These are phyloP conservation scores for Aquanectria penicillioides DNA, from an alignment of 2,329 filamentous ascomycete genomes.

Conservation along the genomic window DNA sequence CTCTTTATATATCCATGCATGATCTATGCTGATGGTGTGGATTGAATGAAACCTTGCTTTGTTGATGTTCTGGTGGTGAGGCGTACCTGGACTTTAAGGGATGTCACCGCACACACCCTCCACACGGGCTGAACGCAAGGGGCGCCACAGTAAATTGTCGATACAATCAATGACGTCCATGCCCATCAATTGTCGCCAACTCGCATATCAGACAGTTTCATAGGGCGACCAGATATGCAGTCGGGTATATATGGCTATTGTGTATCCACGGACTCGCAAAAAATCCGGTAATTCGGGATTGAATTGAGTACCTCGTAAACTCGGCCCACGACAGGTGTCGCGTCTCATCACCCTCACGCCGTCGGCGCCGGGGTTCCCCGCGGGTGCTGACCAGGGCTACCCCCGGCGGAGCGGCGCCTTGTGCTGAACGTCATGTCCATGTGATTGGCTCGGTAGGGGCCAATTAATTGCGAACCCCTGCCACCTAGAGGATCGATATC, in stretches of 20 bases:
- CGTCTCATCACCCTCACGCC: conserved; percentile 25
- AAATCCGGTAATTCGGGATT: conserved; percentile 12
- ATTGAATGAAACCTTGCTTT: not conserved
- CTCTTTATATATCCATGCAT: not conserved
- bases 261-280: not conserved
- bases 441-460: conserved; percentile 46
- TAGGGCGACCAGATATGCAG: not conserved
- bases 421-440: conserved; percentile 46
- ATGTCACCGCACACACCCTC: conserved; percentile 5
- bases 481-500: conserved; percentile 47
- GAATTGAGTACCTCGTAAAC: conserved; percentile 2
- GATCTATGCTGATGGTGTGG: not conserved
- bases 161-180: not conserved
- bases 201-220: not conserved
- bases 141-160: conserved; percentile 3
- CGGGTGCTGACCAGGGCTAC: conserved; percentile 35
- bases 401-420: conserved; percentile 34
- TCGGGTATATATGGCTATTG: not conserved
- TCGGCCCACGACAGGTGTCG: conserved; percentile 13
- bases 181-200: not conserved
- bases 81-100: conserved; percentile 1
- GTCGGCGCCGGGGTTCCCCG: conserved; percentile 37
- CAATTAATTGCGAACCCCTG: conserved; percentile 44
- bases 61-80: not conserved
- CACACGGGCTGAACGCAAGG: conserved; percentile 17